A percentile compares a stretch with the other conserved stretches of the same genome.
These are phyloP conservation scores for Fraxinus latifolia DNA, from an alignment of 305 asterid species.

Conservation along the genomic window DNA sequence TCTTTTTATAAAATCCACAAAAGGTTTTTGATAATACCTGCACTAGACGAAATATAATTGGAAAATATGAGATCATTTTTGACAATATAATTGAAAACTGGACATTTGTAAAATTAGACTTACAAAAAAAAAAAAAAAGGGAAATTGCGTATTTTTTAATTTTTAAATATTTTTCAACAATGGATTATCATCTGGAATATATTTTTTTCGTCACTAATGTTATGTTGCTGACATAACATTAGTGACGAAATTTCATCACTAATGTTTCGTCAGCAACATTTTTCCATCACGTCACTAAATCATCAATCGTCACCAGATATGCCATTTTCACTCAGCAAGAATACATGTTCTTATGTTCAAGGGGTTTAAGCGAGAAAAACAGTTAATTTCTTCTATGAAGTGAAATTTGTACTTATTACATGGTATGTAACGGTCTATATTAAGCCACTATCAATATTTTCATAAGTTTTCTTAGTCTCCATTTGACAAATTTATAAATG, in stretches of 20 bases:
- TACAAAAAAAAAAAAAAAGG: neutral
- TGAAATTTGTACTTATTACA: neutral
- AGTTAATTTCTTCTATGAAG: neutral
- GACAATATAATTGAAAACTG: neutral
- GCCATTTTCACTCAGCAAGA: neutral
- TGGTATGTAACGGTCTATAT: neutral
- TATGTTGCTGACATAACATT: neutral
- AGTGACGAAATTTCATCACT: too few relatives aligned
- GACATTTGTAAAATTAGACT: neutral
- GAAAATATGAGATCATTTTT: neutral
- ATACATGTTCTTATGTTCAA: too few relatives aligned
- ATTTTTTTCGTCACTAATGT: neutral
- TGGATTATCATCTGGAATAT: neutral
- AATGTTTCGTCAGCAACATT: neutral
- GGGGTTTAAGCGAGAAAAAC: neutral
- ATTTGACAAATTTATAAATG: neutral
- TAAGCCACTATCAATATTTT: neutral
- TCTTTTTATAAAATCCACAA: neutral
- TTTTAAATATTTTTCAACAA: too few relatives aligned
- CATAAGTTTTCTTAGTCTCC: neutral
- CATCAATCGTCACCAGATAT: neutral
- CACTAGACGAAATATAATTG: neutral
- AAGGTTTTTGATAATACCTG: neutral
- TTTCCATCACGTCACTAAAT: neutral
- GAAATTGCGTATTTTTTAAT: neutral